Percentiles rank a stretch among this genome's conserved stretches.
phyloP scores from a whole-genome alignment of 2,329 filamentous ascomycete species.

The Aspergillus sp. region DNA sequence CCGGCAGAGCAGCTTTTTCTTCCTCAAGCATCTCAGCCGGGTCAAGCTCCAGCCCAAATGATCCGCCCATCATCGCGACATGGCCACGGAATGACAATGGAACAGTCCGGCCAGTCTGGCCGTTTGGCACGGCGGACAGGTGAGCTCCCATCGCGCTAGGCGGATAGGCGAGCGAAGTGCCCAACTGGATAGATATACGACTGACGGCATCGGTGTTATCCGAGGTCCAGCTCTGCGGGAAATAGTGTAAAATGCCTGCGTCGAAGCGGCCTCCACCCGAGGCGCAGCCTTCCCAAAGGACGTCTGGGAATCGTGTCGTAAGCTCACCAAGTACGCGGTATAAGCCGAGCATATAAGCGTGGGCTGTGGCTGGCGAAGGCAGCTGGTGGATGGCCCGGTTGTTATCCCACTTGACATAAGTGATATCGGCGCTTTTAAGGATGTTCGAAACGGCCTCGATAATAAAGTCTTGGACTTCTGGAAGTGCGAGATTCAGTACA shows the following conservation, averaged over 20 bases:
- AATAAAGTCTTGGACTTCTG: too few relatives aligned
- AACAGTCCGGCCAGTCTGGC: constrained; percentile 55
- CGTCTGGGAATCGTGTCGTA: constrained; percentile 59
- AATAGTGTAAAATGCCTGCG: constrained; percentile 62
- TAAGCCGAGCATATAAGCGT: constrained; percentile 63
- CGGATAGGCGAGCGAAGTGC: constrained; percentile 63
- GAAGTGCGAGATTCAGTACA: too few relatives aligned
- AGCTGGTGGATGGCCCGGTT: constrained; percentile 65
- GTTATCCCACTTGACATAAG: constrained; percentile 26
- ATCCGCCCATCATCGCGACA: constrained; percentile 68
- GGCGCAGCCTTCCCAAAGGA: constrained; percentile 67
- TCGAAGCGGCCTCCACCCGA: constrained; percentile 67
- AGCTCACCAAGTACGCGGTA: constrained; percentile 63
- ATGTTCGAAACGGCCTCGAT: too few relatives aligned
- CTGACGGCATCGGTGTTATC: constrained; percentile 65
- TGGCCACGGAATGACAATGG: constrained; percentile 63
- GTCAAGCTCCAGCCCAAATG: constrained; percentile 65
- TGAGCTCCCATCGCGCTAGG: constrained; percentile 65
- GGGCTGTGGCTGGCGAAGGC: constrained; percentile 53
- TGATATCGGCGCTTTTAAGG: too few relatives aligned
- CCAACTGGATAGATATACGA: constrained; percentile 64
- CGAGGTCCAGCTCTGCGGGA: constrained; percentile 65
- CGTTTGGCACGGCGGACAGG: constrained; percentile 61
- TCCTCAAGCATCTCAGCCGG: constrained; percentile 48
- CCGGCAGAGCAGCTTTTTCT: constrained; percentile 47